Conservation (phyloP, 768 basidiomycete genomes). For the Trametes maxima region DNA sequence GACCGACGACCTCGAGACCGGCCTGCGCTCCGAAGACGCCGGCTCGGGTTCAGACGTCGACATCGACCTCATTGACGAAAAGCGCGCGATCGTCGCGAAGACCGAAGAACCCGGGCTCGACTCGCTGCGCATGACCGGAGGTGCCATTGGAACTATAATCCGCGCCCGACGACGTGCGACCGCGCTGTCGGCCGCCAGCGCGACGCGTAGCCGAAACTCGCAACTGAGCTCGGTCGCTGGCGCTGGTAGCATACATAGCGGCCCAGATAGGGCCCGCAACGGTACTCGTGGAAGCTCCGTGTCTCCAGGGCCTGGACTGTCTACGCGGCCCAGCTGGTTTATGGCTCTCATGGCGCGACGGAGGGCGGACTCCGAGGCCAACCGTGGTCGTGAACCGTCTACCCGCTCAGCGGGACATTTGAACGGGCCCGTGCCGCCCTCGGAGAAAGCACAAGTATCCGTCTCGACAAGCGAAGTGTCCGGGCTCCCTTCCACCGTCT, state of each 20-base stretch:
- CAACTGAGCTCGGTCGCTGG: conserved; percentile 1
- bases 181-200: conserved; percentile 26
- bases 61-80: conserved; percentile 24
- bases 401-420: neutral
- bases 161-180: conserved; percentile 45
- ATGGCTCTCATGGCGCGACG: conserved; percentile 7
- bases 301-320: neutral
- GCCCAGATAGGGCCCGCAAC: neutral
- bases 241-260: conserved; percentile 13
- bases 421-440: conserved; percentile 1
- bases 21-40: conserved; percentile 6
- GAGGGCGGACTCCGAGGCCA: neutral
- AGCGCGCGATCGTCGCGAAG: conserved; percentile 28
- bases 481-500: neutral
- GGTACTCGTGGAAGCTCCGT: conserved; percentile 12
- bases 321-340: conserved; percentile 8
- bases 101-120: conserved; percentile 90
- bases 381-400: neutral
- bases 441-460: conserved; percentile 6
- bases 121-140: conserved; percentile 84
- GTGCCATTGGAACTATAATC: conserved; percentile 86
- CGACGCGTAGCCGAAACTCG: conserved; percentile 11
- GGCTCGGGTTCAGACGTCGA: conserved; percentile 12
- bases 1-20: conserved; percentile 18
- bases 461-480: conserved; percentile 7